Conservation (phyloP, 129 eudicot species). For the Centrapalus pauciflorus region DNA sequence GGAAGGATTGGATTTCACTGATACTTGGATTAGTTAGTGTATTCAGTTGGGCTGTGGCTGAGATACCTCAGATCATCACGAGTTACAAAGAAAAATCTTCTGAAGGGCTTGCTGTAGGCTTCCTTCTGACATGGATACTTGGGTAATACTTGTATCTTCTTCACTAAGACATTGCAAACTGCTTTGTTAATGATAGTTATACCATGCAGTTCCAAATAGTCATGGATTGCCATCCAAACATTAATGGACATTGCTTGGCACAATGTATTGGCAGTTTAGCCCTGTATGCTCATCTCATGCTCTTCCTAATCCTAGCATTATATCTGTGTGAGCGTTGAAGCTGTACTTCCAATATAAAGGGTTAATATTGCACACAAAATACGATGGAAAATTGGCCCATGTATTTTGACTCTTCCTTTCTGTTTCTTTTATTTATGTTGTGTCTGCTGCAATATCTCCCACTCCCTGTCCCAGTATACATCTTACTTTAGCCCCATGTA, state of each 20-base stretch:
- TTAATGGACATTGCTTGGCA: not conserved
- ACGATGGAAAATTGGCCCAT: too few species aligned
- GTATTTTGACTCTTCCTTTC: too few species aligned
- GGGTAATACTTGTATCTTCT: constrained; percentile 41
- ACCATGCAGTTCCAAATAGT: not conserved
- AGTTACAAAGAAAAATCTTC: constrained; percentile 54
- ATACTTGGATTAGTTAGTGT: constrained; percentile 59
- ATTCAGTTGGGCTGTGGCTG: constrained; percentile 69
- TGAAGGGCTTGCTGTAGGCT: constrained; percentile 62
- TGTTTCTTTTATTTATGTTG: too few species aligned
- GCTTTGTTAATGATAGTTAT: not conserved
- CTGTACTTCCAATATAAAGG: too few species aligned
- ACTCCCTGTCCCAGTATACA: too few species aligned
- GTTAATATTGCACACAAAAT: too few species aligned
- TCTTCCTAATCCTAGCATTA: not conserved
- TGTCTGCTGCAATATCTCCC: too few species aligned
- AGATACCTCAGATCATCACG: constrained; percentile 70
- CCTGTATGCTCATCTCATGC: not conserved
- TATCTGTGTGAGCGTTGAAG: not conserved
- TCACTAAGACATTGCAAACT: not conserved
- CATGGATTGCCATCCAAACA: not conserved
- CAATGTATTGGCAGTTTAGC: not conserved
- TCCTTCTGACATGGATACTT: constrained; percentile 62
- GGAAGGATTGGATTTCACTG: constrained; percentile 50
- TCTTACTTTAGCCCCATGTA: not conserved